phyloP scores from a whole-genome alignment of 805 yeast species.

The Diddensiella caesifluorescens region DNA sequence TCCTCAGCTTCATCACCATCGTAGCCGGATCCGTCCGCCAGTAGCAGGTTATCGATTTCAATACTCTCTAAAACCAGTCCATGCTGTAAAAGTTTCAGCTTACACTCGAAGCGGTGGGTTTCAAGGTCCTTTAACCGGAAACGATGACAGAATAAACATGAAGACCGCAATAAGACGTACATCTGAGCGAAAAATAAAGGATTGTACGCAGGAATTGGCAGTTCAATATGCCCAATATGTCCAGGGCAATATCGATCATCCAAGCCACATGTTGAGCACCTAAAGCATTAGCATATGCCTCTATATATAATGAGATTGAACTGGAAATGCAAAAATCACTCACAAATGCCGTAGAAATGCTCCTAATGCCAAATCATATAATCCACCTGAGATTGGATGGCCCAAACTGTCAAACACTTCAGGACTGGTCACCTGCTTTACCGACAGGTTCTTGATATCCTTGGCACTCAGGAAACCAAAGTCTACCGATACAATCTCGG shows the following conservation, averaged over 20 bases:
- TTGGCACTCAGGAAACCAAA: conserved; percentile 77
- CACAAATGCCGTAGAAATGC: conserved; percentile 76
- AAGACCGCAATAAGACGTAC: conserved; percentile 73
- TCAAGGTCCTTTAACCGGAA: conserved; percentile 68
- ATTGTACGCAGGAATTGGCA: conserved; percentile 92
- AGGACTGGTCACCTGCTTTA: conserved; percentile 93
- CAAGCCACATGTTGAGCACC: conserved; percentile 91
- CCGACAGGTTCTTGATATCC: conserved; percentile 82
- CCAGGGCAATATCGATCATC: conserved; percentile 96
- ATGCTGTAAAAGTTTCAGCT: conserved; percentile 74
- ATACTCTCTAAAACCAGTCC: conserved; percentile 78
- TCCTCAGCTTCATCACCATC: conserved; percentile 46
- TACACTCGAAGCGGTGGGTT: conserved; percentile 70
- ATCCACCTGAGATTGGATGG: conserved; percentile 90
- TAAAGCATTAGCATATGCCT: conserved; percentile 10
- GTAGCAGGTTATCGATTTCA: conserved; percentile 59
- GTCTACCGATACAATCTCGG: conserved; percentile 88
- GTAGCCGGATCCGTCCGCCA: conserved; percentile 40
- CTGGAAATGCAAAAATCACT: conserved; percentile 13
- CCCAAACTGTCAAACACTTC: conserved; percentile 94
- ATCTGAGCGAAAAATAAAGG: conserved; percentile 91
- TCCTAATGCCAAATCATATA: conserved; percentile 92
- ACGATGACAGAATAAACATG: conserved; percentile 87
- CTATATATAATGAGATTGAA: neutral
- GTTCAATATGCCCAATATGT: conserved; percentile 95